Conservation (phyloP, 352 stramenopile species). For the Globisporangium paddicum region DNA sequence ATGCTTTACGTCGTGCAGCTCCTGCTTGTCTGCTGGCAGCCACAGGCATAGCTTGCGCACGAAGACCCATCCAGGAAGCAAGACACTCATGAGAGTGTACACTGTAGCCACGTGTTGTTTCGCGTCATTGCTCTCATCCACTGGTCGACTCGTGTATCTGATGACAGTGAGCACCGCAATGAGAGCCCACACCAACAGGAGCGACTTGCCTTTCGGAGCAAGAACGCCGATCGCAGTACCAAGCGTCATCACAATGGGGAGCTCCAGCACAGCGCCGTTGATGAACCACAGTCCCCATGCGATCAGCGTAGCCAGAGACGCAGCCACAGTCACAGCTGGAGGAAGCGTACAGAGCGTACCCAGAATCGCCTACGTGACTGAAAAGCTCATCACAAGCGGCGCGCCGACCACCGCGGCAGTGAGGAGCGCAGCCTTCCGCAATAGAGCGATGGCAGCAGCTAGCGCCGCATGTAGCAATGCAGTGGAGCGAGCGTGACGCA, state of each 20-base stretch:
- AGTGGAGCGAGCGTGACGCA: neutral
- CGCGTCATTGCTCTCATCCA: neutral
- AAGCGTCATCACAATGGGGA: conserved; percentile 9
- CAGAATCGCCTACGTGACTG: neutral
- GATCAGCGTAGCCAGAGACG: neutral
- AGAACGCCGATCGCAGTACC: neutral
- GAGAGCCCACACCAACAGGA: neutral
- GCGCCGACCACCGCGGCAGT: neutral
- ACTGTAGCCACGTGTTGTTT: neutral
- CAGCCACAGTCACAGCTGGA: neutral
- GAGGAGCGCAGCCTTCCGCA: conserved; percentile 12
- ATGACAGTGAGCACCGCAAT: neutral
- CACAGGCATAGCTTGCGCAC: conserved; percentile 11
- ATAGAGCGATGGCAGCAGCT: conserved; percentile 5
- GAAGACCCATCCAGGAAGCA: conserved; percentile 20
- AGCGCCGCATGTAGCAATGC: neutral
- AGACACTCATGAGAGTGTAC: conserved; percentile 10
- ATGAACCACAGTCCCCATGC: conserved; percentile 5
- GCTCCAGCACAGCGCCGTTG: neutral
- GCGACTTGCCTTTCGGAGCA: neutral
- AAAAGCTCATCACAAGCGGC: neutral
- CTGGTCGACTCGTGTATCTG: neutral
- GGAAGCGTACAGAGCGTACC: neutral
- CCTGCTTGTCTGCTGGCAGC: conserved; percentile 2
- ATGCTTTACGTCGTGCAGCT: conserved; percentile 1